Evolutionary conservation across 805 yeast genomes (phyloP).

Genomic region (Wickerhamiella alocasiicola): DNA sequence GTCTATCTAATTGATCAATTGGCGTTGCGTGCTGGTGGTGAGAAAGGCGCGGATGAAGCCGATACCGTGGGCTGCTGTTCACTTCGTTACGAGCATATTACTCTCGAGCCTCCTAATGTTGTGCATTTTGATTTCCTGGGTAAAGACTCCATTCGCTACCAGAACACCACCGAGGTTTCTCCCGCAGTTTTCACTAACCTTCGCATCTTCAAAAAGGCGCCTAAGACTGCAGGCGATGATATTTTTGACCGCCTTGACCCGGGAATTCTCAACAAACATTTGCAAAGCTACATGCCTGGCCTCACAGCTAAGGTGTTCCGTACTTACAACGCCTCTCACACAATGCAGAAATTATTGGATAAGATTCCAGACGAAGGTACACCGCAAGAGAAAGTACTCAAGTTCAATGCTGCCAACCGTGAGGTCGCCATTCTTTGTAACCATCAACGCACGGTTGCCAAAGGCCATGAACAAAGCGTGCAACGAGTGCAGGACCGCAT

Average conservation of each 20-base stretch:
- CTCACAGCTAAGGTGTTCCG: slow-evolving; percentile 94
- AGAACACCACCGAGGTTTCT: slow-evolving; percentile 87
- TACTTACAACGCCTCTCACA: slow-evolving; percentile 90
- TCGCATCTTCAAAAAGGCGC: slow-evolving; percentile 73
- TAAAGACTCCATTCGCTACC: slow-evolving; percentile 84
- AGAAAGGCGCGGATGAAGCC: slow-evolving; percentile 93
- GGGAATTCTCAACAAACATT: slow-evolving; percentile 63
- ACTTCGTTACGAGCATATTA: slow-evolving; percentile 76
- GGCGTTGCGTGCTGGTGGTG: slow-evolving; percentile 97
- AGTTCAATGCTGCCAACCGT: slow-evolving; percentile 88
- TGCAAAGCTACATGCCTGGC: slow-evolving; percentile 84
- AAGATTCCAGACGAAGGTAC: slow-evolving; percentile 77
- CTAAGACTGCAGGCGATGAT: slow-evolving; percentile 86
- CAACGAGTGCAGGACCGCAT: slow-evolving; percentile 66
- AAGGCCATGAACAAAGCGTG: slow-evolving; percentile 69
- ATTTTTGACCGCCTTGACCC: slow-evolving; percentile 87
- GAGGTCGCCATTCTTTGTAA: slow-evolving; percentile 93
- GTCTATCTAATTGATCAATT: slow-evolving; percentile 83
- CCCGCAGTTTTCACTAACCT: slow-evolving; percentile 84
- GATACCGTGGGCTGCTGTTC: slow-evolving; percentile 98
- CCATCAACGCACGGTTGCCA: slow-evolving; percentile 88
- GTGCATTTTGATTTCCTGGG: slow-evolving; percentile 89
- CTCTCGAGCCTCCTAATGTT: slow-evolving; percentile 69
- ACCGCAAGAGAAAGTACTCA: slow-evolving; percentile 73
- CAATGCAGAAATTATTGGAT: slow-evolving; percentile 92